Base-by-base conservation (phyloP, 305 asterid species). In the Fraxinus albicans region DNA sequence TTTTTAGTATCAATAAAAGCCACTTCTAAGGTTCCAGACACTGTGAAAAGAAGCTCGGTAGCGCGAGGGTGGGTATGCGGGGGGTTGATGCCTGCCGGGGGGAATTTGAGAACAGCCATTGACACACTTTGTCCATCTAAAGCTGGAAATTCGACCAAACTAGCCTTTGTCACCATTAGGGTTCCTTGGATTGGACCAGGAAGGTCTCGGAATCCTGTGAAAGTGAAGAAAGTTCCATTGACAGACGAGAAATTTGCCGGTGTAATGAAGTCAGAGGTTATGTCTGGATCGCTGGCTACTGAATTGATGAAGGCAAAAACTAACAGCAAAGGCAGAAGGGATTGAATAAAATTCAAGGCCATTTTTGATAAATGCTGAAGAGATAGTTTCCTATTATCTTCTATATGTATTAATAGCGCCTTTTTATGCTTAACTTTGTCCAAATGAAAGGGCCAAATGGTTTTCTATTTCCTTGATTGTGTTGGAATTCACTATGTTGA, bases 11-110 rank as follows among this genome's bases (percentile, higher is more conserved):
- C 65, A 15, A 0, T 7, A 23, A 74, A 75, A 9, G 40, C 84
- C 31, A 81, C 65, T 6, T 81, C 63, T 6, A 74, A 44, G 7
- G 50, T 25, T 2, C 80, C 80, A 6, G 77, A 6, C 19, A 75
- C 80, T 13, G 44, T 12, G 3, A 81, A 55, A 34, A 81, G 58
- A 6, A 81, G 76, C 67, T 75, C 50, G 0, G 67, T 33, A n/a
- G 76, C 12, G 3, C 34, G 44, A 53, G 84, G 84, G 75, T 74
- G 84, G 29, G 80, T 81, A 29, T 81, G 44, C 10, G 80, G 84
- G 17, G 31, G 80, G 84, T 74, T 81, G 5, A 55, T 44, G 15
- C 60, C 60, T 6, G 44, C 76, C 1, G 31, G 60, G 17, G 15
- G 65, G 40, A 33, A 81, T 27, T 74, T 27, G 9, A 81, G 80